A percentile compares a stretch with the other conserved stretches of the same genome.
These are phyloP conservation scores for Dimocarpus longan DNA, from an alignment of 345 rosid genomes.

Conservation along the genomic window DNA sequence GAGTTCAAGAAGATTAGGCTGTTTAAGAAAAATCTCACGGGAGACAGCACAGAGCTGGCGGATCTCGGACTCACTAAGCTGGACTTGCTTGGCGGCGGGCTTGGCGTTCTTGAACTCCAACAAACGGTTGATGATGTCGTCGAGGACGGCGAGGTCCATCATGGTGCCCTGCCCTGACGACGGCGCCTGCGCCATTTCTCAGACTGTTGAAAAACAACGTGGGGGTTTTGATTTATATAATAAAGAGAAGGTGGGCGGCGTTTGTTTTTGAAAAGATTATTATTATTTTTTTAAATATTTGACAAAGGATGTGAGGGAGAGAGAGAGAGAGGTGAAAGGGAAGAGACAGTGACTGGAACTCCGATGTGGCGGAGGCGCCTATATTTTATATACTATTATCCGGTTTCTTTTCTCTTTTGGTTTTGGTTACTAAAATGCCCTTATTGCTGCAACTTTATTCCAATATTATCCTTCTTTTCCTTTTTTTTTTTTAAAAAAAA, in stretches of 20 bases:
- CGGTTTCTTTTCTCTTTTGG: not conserved
- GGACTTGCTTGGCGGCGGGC: conserved; percentile 75
- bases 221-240: not conserved
- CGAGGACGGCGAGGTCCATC: conserved; percentile 63
- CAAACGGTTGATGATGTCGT: conserved; percentile 68
- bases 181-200: conserved; percentile 57
- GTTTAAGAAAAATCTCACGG: conserved; percentile 74
- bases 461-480: no score
- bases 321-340: not conserved
- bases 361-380: conserved; percentile 37
- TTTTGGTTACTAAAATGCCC: conserved; percentile 24
- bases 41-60: conserved; percentile 72
- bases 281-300: no score
- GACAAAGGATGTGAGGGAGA: no score
- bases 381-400: not conserved
- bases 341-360: conserved; percentile 21
- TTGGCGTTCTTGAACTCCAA: conserved; percentile 63
- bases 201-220: not conserved
- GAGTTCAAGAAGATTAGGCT: conserved; percentile 88
- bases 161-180: conserved; percentile 42
- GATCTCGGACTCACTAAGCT: conserved; percentile 86
- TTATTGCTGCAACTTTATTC: not conserved
- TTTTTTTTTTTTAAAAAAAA: no score
- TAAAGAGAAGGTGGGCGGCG: not conserved
- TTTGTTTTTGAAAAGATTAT: no score